Conservation (phyloP, 768 basidiomycete species). For the Tulasnella sp. region DNA sequence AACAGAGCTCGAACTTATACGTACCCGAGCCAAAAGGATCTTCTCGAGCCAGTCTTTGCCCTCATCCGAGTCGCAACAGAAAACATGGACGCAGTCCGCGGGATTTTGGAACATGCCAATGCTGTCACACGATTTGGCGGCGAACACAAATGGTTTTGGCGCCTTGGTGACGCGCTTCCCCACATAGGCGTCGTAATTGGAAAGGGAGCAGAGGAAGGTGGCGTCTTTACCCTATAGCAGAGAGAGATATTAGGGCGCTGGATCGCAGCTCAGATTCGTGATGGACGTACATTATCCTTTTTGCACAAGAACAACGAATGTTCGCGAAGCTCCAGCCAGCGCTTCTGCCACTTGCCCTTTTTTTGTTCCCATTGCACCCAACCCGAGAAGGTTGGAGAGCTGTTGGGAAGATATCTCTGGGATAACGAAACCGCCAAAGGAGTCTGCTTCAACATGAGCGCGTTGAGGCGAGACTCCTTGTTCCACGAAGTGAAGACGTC, state of each 20-base stretch:
- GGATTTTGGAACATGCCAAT: conserved; percentile 81
- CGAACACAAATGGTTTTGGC: conserved; percentile 81
- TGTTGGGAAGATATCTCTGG: conserved; percentile 41
- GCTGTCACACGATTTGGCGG: conserved; percentile 85
- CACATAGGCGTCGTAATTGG: conserved; percentile 83
- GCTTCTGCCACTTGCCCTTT: conserved; percentile 92
- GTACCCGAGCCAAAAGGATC: conserved; percentile 76
- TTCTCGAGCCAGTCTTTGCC: conserved; percentile 75
- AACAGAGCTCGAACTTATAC: conserved; percentile 36
- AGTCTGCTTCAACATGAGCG: conserved; percentile 74
- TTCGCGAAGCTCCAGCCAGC: conserved; percentile 82
- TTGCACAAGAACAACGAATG: conserved; percentile 85
- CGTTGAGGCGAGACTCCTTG: conserved; percentile 72
- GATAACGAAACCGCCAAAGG: conserved; percentile 57
- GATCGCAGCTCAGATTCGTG: conserved; percentile 18
- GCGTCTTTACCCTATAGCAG: conserved; percentile 74
- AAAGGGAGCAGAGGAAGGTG: conserved; percentile 72
- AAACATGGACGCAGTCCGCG: conserved; percentile 82
- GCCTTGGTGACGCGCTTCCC: conserved; percentile 73
- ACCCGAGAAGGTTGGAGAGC: conserved; percentile 50
- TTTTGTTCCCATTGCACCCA: conserved; percentile 89
- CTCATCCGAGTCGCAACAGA: conserved; percentile 71
- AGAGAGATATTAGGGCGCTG: conserved; percentile 13
- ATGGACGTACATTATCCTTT: conserved; percentile 67
- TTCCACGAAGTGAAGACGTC: conserved; percentile 87